phyloP scores from a whole-genome alignment of 441 rosid genomes.

The Eugenia klotzschiana region DNA sequence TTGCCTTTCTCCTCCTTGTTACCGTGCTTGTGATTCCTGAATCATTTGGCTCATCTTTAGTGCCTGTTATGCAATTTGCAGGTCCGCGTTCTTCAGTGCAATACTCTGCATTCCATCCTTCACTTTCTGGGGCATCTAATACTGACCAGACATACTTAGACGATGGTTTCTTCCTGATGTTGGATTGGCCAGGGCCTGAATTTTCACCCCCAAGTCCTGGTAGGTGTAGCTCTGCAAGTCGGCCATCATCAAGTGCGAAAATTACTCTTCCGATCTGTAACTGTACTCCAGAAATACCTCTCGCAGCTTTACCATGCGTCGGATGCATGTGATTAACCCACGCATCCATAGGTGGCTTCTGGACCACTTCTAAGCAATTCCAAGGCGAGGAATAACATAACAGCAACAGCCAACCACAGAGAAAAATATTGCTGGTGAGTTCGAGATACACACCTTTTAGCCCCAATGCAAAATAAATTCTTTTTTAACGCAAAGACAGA shows the following conservation, averaged over 20 bases:
- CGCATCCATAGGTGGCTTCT: constrained; percentile 16
- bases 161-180: constrained; percentile 21
- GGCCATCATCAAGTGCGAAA: constrained; percentile 54
- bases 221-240: constrained; percentile 50
- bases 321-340: constrained; percentile 51
- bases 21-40: constrained; percentile 19
- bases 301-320: constrained; percentile 32
- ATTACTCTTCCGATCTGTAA: constrained; percentile 41
- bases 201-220: constrained; percentile 49
- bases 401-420: not conserved
- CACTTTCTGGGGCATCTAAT: constrained; percentile 50
- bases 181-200: constrained; percentile 32
- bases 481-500: not conserved
- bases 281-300: constrained; percentile 38
- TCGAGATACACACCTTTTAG: not conserved
- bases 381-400: not conserved
- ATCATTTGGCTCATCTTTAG: constrained; percentile 38
- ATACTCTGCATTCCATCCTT: constrained; percentile 75
- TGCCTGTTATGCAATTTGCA: constrained; percentile 37
- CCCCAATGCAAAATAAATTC: not conserved
- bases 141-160: constrained; percentile 36
- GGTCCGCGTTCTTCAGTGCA: constrained; percentile 65
- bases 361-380: constrained; percentile 2
- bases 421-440: not conserved
- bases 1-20: constrained; percentile 34